Base-by-base conservation (phyloP, 2,329 filamentous ascomycete species). In the Monascus ruber region DNA sequence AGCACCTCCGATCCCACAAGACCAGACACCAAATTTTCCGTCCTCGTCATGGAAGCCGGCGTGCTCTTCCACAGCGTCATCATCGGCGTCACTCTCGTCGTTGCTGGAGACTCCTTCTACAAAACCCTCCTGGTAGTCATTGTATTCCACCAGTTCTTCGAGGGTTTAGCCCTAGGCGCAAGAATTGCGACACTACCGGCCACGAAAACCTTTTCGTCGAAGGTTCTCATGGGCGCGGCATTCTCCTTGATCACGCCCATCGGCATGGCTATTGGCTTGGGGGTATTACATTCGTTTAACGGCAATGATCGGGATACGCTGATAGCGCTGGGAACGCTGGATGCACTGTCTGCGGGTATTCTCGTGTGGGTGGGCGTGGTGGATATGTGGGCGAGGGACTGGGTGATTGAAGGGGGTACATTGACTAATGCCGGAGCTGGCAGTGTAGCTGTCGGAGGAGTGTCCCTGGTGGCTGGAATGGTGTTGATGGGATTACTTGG, bases 261-360 rank as follows among this genome's bases (percentile, higher is more conserved):
- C 26, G 84, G 83, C 7, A 88, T 88, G 83, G 81, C 78, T 0
- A 86, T 89, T 43, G 83, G 84, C 1, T 78, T 86, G 28, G 81
- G 81, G 2, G 81, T 83, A 3, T 61, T 87, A 26, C 63, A 79
- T 31, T 57, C 68, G 6, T 87, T 86, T 63, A 87, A 88, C 50
- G 83, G 81, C 4, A 85, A 83, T 49, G 74, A 84, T 48, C 72
- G 69, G 3, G 68, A 70, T 1, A 87, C 83, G 0, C 68, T 86
- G 32, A 60, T 87, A 33, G 78, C 82, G 2, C 76, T 87, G 29
- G 83, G 82, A 0, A 85, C 81, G 0, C 66, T 88, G 1, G 79
- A 88, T 56, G 80, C 83, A 5, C 54, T 87, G 6, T 83, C 77
- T 1, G 81, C 83, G 0, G 83, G 83, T 26, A 84, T 89, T 34